Conservation (phyloP, 495 filamentous ascomycete species). For the Penicillium bialowiezense region DNA sequence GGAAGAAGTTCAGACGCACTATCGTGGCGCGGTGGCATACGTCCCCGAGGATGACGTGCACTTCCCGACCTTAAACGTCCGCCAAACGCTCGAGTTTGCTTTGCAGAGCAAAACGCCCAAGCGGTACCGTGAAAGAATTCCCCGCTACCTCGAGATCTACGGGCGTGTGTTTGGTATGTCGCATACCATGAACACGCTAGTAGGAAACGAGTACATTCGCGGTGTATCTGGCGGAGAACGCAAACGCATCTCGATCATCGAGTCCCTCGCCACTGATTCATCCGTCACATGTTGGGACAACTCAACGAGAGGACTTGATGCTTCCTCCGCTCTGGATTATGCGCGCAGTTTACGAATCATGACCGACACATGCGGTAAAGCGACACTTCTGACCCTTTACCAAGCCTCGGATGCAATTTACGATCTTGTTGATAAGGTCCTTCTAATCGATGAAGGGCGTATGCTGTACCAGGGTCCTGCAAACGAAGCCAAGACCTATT, state of each 20-base stretch:
- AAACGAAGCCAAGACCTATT: constrained; percentile 67
- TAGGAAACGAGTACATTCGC: constrained; percentile 80
- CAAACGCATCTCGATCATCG: constrained; percentile 55
- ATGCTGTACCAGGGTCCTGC: constrained; percentile 79
- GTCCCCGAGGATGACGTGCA: constrained; percentile 82
- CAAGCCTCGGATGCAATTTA: constrained; percentile 85
- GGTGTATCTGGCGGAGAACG: constrained; percentile 85
- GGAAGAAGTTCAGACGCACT: constrained; percentile 58
- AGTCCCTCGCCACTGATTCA: constrained; percentile 69
- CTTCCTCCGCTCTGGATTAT: constrained; percentile 72
- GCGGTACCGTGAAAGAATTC: constrained; percentile 65
- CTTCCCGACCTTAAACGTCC: constrained; percentile 77
- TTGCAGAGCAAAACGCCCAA: constrained; percentile 72
- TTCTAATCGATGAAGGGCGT: constrained; percentile 74
- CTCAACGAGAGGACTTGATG: constrained; percentile 76
- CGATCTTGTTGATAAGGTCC: constrained; percentile 77
- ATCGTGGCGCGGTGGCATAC: constrained; percentile 78
- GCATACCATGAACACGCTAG: constrained; percentile 75
- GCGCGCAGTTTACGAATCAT: constrained; percentile 69
- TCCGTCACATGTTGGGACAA: constrained; percentile 82
- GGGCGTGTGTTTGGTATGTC: constrained; percentile 80
- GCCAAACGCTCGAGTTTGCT: constrained; percentile 78
- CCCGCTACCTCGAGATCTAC: constrained; percentile 66
- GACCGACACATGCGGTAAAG: constrained; percentile 75
- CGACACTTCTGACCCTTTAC: constrained; percentile 77